Evolutionary conservation across 2,329 filamentous ascomycete genomes (phyloP), one percentile per base, ranked within the genome.

Genomic region (Iodosphaeria phyllophila): DNA sequence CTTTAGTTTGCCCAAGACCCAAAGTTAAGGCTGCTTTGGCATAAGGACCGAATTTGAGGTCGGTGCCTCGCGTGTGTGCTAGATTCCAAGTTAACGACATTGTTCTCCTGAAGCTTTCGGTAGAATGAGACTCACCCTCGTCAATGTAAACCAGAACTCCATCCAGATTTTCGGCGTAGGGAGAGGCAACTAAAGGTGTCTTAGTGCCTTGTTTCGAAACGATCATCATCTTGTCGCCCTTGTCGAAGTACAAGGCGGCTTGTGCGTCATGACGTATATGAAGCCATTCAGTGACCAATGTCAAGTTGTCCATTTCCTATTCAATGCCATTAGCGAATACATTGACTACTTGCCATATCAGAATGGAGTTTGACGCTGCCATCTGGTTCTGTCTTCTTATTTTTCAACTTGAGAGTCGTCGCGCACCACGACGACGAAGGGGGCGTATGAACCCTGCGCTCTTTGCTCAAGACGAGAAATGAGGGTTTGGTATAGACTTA

Each of bases 61-160:
- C 68, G 0, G 61, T 69, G 0, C 69, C 69, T 3, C 69, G 48
- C 0, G 65, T 72, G 24, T 74, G 68, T 0, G 60, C 63, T 34
- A n/a, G n/a, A n/a, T 30, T 5, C 25, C 28, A 7, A 30, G 28
- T 15, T 30, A 26, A 11, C 28, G 28, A 6, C 23, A 14, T 12
- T n/a, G n/a, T n/a, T n/a, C n/a, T n/a, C n/a, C n/a, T n/a, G n/a
- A n/a, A n/a, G n/a, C n/a, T n/a, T n/a, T n/a, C n/a, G n/a, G n/a
- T n/a, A n/a, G n/a, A n/a, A n/a, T n/a, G n/a, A n/a, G n/a, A n/a
- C n/a, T n/a, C n/a, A n/a, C n/a, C 43, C 32, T 72, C 59, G 27
- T 72, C 66, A 4, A 74, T 42, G 25, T 70, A 74, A 0, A 74
- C 58, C 0, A 73, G 38, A 16, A 64, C 69, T 0, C 46, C 33